phyloP scores from a whole-genome alignment of 306 rosid species.

The Crotalaria pallida region DNA sequence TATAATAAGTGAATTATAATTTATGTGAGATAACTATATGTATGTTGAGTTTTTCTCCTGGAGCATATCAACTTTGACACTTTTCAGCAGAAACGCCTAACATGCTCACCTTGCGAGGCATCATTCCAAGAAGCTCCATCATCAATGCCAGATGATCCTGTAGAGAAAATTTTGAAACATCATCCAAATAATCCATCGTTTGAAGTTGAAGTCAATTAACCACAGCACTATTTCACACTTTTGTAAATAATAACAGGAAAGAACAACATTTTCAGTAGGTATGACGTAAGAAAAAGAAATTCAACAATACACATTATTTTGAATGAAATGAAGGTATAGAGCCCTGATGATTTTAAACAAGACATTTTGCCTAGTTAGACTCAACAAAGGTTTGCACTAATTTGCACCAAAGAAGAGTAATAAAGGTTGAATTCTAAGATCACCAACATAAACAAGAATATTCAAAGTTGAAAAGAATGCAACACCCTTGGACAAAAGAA shows the following conservation, averaged over 20 bases:
- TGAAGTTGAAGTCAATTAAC: conserved; percentile 10
- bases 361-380: not conserved
- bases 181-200: not conserved
- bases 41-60: not conserved
- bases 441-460: not conserved
- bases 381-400: not conserved
- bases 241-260: not conserved
- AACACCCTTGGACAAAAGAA: not conserved
- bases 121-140: conserved; percentile 99
- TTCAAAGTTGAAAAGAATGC: not conserved
- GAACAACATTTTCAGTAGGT: not conserved
- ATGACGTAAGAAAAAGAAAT: not conserved
- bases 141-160: conserved; percentile 97
- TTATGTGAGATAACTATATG: not conserved
- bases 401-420: not conserved
- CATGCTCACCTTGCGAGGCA: conserved; percentile 89
- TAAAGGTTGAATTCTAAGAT: not conserved
- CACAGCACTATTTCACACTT: not conserved
- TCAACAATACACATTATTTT: not conserved
- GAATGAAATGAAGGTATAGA: not conserved
- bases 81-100: not conserved
- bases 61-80: not conserved
- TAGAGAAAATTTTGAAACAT: conserved; percentile 18
- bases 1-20: not conserved
- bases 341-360: not conserved